Evolutionary conservation across 2,329 filamentous ascomycete genomes (phyloP), one percentile per base, ranked within the genome.

Genomic region (Periconia sp.): DNA sequence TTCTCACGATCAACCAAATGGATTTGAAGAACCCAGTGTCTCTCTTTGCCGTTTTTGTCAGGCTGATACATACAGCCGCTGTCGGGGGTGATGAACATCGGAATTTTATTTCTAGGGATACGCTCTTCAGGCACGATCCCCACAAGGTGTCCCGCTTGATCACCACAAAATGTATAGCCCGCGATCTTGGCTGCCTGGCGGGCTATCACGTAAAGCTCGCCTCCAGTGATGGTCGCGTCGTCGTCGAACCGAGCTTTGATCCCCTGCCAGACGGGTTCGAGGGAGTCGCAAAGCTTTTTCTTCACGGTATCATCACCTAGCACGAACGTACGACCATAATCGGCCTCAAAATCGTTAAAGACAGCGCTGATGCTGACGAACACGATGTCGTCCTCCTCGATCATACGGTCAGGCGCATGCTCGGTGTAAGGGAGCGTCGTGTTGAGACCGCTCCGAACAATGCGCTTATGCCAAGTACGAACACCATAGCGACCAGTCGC

Each of bases 241-340:
- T 66, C 59, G 2, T 68, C 55, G 52, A 70, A 82, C 2, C 64
- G 64, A 3, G 63, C 58, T 65, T 79, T 80, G 44, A 81, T 75
- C n/a, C 61, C 63, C 3, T 73, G 58, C 78, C 78, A 82, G 10
- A 77, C 66, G 0, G 79, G 79, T 57, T 80, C 75, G 0, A 81
- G 71, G 3, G 76, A 65, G 51, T 81, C 79, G 1, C 77, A 74
- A 14, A 82, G 59, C 47, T 66, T 70, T 15, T 66, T 68, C 66
- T 82, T 82, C 18, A 65, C 53, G 1, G 76, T 74, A 48, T 82
- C 79, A 46, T 74, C 54, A 3, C 79, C 79, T 0, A 82, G 71
- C 2, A 82, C 79, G 55, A 77, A 82, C 1, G 80, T 82, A 14
- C 80, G 77, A 8, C 80, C 79, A 53, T 82, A 82, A 55, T 82